Base-by-base conservation (phyloP, 1,284 basidiomycete genomes). In the Irpex lacteus region DNA sequence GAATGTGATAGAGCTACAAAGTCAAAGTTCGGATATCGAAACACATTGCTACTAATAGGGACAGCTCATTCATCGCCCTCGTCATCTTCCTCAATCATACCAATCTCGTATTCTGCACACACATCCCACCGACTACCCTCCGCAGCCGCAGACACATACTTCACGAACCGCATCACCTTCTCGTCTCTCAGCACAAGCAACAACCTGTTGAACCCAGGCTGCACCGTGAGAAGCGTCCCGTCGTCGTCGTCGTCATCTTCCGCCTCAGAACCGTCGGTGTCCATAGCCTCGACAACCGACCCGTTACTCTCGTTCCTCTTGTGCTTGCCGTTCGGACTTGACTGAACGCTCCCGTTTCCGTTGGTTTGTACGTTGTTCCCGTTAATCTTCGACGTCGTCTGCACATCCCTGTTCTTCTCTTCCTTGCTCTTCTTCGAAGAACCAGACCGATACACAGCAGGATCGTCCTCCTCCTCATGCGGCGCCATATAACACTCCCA, bases 401-500 rank as follows among this genome's bases (percentile, higher is more conserved):
- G 44, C 9, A 47, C n/a, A 19, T 26, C 62, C 54, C 37, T 38
- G 9, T n/a, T 21, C 49, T 72, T 69, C n/a, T 68, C 64, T 67
- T 83, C 85, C 72, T 84, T 87, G 59, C 75, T 78, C 9, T 21
- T 56, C 8, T 44, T 44, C 11, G 40, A 44, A 11, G 82, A 80
- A 38, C 88, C 81, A 1, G 90, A 89, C 53, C 94, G 91, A 76
- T 98, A 98, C 15, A 98, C 92, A 2, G 95, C 95, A 4, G 96
- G 96, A 75, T 97, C 95, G 69, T 96, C 95, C 68, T 93, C 93
- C 73, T 94, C 95, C 68, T 96, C 91, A 66, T 96, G 94, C 37
- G 94, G 91, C 2, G 95, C 91, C 88, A 98, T 94, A 76, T 98
- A 98, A 75, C 95, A 97, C 88, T 98, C 95, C 96, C 96, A 98